Evolutionary conservation across 768 basidiomycete genomes (phyloP).

Genomic region (Russula olivacea): DNA sequence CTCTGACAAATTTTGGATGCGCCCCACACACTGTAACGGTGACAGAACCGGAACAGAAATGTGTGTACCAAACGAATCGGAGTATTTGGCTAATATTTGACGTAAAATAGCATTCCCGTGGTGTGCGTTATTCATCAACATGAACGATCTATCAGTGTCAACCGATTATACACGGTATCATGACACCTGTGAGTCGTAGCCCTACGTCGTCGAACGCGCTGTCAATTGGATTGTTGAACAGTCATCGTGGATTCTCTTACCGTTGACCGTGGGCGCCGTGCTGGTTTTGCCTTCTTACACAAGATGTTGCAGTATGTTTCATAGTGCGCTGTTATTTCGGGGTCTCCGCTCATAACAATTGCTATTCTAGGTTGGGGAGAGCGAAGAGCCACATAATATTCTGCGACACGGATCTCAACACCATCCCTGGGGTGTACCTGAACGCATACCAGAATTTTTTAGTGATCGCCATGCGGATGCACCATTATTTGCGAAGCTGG

Average conservation of each 20-base stretch:
- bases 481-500: slow-evolving; percentile 69
- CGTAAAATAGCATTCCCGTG: slow-evolving; percentile 71
- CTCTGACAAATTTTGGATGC: slow-evolving; percentile 78
- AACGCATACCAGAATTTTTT: slow-evolving; percentile 88
- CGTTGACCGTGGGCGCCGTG: slow-evolving; percentile 55
- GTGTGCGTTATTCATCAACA: slow-evolving; percentile 85
- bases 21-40: slow-evolving; percentile 48
- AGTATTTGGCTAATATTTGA: background rate
- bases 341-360: background rate
- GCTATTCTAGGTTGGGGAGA: slow-evolving; percentile 52
- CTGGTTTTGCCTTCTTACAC: slow-evolving; percentile 57
- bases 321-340: background rate
- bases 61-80: slow-evolving; percentile 16
- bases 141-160: slow-evolving; percentile 66
- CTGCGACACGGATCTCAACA: slow-evolving; percentile 68
- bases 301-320: slow-evolving; percentile 71
- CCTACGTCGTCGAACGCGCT: background rate
- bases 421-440: slow-evolving; percentile 50
- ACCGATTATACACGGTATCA: slow-evolving; percentile 72
- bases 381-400: slow-evolving; percentile 75
- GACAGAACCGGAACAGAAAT: slow-evolving; percentile 42
- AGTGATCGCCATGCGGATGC: slow-evolving; percentile 80
- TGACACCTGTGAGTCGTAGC: slow-evolving; percentile 45
- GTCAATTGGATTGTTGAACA: slow-evolving; percentile 30
- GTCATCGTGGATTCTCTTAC: slow-evolving; percentile 65